Evolutionary conservation across 2,329 filamentous ascomycete species (phyloP), one percentile per base, ranked within the genome.

Genomic region (Blumeria hordei): DNA sequence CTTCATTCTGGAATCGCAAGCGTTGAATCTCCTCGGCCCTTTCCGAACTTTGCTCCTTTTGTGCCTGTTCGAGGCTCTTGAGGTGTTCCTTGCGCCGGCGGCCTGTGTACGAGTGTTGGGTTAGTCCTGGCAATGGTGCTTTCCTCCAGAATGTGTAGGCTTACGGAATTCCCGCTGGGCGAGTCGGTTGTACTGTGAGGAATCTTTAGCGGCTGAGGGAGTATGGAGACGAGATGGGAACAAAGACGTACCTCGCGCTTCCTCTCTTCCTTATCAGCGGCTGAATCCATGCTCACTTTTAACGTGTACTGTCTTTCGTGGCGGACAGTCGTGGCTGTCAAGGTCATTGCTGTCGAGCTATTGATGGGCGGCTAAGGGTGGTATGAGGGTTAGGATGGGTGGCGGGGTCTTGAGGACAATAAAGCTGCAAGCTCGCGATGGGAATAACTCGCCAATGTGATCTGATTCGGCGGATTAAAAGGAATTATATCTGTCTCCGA

Each of bases 91-190:
- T 71, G 54, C 69, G 66, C 57, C 69, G 62, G 57, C 69, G 68
- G 37, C 69, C 69, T 71, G 45, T 28, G n/a, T 44, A 10, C 36
- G 43, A 53, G 37, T 2, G 56, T 62, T 58, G 5, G 41, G 9
- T 45, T 16, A 62, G 58, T 52, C 36, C 54, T 39, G 56, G 41
- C 28, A 16, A 33, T 11, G 18, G 18, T 54, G 50, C 18, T 47
- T 14, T 14, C 54, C 55, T 44, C 47, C 32, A 47, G 36, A 28
- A 21, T 45, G 34, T 53, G 41, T 28, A 28, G 21, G 21, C 68
- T 60, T 68, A 70, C 69, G 67, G 58, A 71, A 71, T 59, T 70
- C 67, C 59, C 69, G 61, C 56, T 71, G 69, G 50, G 69, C 69
- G 59, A 70, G 67, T 51, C 69, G 65, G 57, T 71, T 71, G 59